Base-by-base conservation (phyloP, 2,329 filamentous ascomycete species). In the Neoascochyta sp. region DNA sequence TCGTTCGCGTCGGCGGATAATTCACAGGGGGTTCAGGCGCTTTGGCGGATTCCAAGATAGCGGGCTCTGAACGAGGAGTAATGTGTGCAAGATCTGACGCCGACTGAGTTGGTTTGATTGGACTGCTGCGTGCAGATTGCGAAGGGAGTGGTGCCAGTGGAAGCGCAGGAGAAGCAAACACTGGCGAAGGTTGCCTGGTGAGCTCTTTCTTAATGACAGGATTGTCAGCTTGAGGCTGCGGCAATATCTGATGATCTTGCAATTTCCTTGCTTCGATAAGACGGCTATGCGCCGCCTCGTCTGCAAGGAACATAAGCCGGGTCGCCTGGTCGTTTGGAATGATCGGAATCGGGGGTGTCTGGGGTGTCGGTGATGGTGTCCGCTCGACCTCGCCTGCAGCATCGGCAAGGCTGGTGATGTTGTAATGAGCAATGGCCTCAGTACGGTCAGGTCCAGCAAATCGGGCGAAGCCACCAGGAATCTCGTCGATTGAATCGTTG, bases 301-400 rank as follows among this genome's bases (percentile, higher is more conserved):
- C 51, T 15, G 60, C 63, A 30, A 67, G 53, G 27, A 63, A 33
- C 41, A 59, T 57, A 17, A 71, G 48, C 14, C 63, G 61, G 16
- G 54, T 39, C 4, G 67, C 67, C 28, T 67, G 51, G 15, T 65
- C 64, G 37, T 69, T 69, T 2, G 59, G 55, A 34, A 68, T 55
- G 13, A 57, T 32, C 13, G 37, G 40, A 9, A 20, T 16, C 24
- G 41, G 41, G 7, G 39, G 36, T 9, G 37, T 18, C 12, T 25
- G 41, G 19, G 51, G 46, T 25, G 39, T 36, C n/a, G 47, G 43
- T 48, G 57, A 40, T 14, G 50, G 43, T 47, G 56, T 40, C 35
- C 53, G 39, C 46, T 67, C 52, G 41, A 68, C 34, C 34, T 58
- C 32, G 34, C 53, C 13, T 41, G 61, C 39, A 16, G 64, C 60